Base-by-base conservation (phyloP, 2,329 filamentous ascomycete species). In the Nemania serpens region DNA sequence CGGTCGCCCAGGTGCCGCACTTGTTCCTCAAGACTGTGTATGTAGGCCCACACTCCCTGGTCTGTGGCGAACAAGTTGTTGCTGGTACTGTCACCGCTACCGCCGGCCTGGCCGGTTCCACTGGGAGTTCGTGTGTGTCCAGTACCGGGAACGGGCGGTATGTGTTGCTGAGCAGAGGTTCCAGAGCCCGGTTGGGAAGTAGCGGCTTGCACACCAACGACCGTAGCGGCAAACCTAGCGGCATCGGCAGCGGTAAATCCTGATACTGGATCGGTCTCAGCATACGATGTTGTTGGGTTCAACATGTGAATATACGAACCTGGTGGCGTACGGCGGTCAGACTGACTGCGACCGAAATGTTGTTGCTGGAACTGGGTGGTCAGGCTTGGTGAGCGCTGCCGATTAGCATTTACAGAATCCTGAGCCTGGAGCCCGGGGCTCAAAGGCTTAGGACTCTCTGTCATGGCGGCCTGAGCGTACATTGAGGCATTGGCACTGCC, bases 391-490 rank as follows among this genome's bases (percentile, higher is more conserved):
- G 87, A 90, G 56, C 85, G 82, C 64, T 88, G 86, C 59, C 86
- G 81, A 43, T 76, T 78, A 54, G 83, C 75, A 33, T 74, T 78
- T 52, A 78, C 75, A 15, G 82, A 75, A 66, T 86, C 85, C 51
- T 88, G 80, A 18, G 81, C 59, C 72, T 72, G 82, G 73, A 76
- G 80, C 17, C 82, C 82, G n/a, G 73, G 89, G 62, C 88, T 93
- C 42, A 96, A 80, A 3, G 93, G 89, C 72, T 93, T 96, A 0
- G 93, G 92, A 66, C 91, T 96, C 75, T 97, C 92, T 2, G 90
- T 95, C 79, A 96, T 90, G 60, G 79, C 84, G 55, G 85, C 84
- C 65, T 92, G 88, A 9, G 87, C 84, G 72, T 91, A 96, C 66
- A 93, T 83, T 17, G 58, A 58, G 43, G 83, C 63, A 60, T 78